Base-by-base conservation (phyloP, 352 stramenopile genomes). In the Phytophthora meadii region DNA sequence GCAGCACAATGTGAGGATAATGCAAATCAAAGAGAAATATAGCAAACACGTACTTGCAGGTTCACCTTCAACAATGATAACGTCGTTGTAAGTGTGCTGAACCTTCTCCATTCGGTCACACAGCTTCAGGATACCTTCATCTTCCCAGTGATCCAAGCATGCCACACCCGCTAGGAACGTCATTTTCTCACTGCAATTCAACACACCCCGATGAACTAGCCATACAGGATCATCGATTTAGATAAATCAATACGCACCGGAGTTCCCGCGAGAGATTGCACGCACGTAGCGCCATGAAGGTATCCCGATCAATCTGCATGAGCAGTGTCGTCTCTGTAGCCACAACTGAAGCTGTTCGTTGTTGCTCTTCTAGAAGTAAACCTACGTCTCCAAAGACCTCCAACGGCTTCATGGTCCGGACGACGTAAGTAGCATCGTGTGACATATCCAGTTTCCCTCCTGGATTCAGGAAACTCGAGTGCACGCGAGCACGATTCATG, bases 361-460 rank as follows among this genome's bases (percentile, higher is more conserved):
- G 68, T 40, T 88, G 79, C 24, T 88, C 79, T 47, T 61, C 74
- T 4, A 81, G 76, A 15, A 92, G 63, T 28, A 93, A 22, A 0
- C 84, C 84, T 17, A 89, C 78, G 40, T 93, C 84, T 2, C 84
- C 84, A 54, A 93, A 93, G 24, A 84, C 87, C 61, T 93, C 84
- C 32, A 90, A 71, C 0, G 72, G 59, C 59, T 89, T 89, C 67
- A 93, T 71, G 7, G 55, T 81, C 3, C 81, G 79, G 42, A 93
- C 82, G 11, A 88, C 69, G 44, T 93, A 90, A 45, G 62, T 89
- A 17, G 77, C 73, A 30, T 79, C 68, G 28, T 84, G 70, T 4
- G 71, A 67, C 52, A 44, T 69, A 81, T 83, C 75, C 2, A 81
- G 37, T 6, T 68, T 72, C 8, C 81, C 77, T 4, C 83, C 81